Percentiles rank a stretch among this genome's conserved stretches.
phyloP scores from a whole-genome alignment of 495 filamentous ascomycete genomes.

The Neurospora africana region DNA sequence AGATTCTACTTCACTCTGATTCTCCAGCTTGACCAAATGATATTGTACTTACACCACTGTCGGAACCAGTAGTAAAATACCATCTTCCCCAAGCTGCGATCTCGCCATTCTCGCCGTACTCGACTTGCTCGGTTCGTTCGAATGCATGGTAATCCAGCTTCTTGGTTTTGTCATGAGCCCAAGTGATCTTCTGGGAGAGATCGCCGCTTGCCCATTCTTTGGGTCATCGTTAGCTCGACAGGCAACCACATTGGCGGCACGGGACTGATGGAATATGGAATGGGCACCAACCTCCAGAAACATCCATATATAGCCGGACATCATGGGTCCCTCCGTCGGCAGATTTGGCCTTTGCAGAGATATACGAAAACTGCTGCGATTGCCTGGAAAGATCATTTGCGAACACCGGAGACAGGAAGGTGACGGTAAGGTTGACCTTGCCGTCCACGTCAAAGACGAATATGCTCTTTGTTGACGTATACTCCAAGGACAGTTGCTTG shows the following conservation, averaged over 20 bases:
- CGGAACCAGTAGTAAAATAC: constrained; percentile 49
- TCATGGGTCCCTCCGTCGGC: constrained; percentile 47
- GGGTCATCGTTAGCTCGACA: constrained; percentile 4
- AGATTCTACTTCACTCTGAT: neutral
- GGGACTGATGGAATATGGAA: constrained; percentile 34
- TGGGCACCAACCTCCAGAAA: constrained; percentile 68
- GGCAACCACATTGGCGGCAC: constrained; percentile 25
- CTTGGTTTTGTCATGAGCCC: constrained; percentile 26
- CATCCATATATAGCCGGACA: constrained; percentile 74
- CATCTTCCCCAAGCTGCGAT: constrained; percentile 81
- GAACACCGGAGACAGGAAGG: constrained; percentile 82
- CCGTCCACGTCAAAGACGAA: constrained; percentile 66
- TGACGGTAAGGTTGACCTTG: constrained; percentile 59
- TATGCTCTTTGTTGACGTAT: constrained; percentile 79
- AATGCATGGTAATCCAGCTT: constrained; percentile 44
- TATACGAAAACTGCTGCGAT: constrained; percentile 79
- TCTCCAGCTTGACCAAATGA: neutral
- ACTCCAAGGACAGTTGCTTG: constrained; percentile 48
- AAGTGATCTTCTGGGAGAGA: constrained; percentile 23
- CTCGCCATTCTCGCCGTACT: constrained; percentile 60
- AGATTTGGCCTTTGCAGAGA: constrained; percentile 53
- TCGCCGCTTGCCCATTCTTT: constrained; percentile 39
- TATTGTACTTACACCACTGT: constrained; percentile 25
- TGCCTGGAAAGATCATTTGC: constrained; percentile 77
- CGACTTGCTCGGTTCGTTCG: constrained; percentile 47